Conservation (phyloP, 225 moss, liverwort and hornwort species). For the Bryoerythrophyllum caledonicum region DNA sequence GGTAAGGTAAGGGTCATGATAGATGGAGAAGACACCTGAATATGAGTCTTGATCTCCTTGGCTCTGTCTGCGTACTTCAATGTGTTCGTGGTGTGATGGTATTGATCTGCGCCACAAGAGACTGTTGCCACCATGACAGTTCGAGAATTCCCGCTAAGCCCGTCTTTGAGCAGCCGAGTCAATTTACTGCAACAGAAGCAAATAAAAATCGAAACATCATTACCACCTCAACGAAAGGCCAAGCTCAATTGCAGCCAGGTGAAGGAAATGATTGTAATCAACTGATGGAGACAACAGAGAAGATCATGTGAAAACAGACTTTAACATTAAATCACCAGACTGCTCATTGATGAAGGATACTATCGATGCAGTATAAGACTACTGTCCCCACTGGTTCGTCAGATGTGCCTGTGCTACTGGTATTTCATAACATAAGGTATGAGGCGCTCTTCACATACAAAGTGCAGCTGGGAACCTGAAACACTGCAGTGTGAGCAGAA, state of each 20-base stretch:
- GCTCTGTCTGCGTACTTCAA: conserved; percentile 90
- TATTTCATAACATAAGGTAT: background rate
- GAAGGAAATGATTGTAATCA: background rate
- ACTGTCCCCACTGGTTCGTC: background rate
- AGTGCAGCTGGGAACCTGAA: conserved; percentile 7
- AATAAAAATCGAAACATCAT: conserved; percentile 8
- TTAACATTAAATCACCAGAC: background rate
- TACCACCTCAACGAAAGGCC: conserved; percentile 5
- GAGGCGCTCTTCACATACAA: background rate
- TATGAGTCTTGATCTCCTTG: conserved; percentile 93
- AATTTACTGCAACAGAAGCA: conserved; percentile 61
- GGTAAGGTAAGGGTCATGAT: conserved; percentile 30
- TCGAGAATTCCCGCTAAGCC: conserved; percentile 83
- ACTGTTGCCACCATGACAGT: conserved; percentile 91
- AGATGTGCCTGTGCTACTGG: background rate
- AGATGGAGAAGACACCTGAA: conserved; percentile 55
- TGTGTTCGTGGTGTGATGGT: conserved; percentile 87
- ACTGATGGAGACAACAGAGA: background rate
- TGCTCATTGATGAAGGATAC: conserved; percentile 1
- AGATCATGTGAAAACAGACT: conserved; percentile 1
- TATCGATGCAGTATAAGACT: background rate
- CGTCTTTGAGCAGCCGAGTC: conserved; percentile 83
- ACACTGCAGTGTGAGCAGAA: conserved; percentile 15
- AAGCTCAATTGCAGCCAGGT: conserved; percentile 9
- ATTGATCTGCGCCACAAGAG: conserved; percentile 82